phyloP scores from a whole-genome alignment of 306 rosid genomes.

The Quercus rubra region DNA sequence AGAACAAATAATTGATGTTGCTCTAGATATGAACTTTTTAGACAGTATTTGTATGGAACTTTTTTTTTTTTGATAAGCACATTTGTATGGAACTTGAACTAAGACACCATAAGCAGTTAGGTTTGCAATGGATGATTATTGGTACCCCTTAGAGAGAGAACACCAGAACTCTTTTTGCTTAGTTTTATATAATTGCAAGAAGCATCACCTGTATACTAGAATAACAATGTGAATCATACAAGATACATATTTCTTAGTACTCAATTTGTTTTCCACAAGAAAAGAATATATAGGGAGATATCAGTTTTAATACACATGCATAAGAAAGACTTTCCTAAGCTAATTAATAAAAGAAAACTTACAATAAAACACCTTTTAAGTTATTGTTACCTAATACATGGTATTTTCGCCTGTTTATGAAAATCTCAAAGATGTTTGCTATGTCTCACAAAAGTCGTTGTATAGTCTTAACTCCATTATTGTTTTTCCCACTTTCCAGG shows the following conservation, averaged over 20 bases:
- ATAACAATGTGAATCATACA: not conserved
- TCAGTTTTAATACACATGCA: not conserved
- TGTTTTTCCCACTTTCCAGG: conserved; percentile 50
- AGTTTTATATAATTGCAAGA: not conserved
- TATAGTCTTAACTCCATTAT: not conserved
- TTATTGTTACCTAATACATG: conserved; percentile 14
- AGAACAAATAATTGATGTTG: not conserved
- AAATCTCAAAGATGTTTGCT: conserved; percentile 5
- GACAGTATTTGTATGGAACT: not conserved
- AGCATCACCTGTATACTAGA: not conserved
- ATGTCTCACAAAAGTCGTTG: not conserved
- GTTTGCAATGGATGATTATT: too few species aligned
- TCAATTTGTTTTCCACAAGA: not conserved
- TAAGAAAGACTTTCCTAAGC: conserved; percentile 5
- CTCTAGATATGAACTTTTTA: not conserved
- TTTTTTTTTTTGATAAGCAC: not conserved
- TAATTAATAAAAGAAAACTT: conserved; percentile 1
- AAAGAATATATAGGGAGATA: not conserved
- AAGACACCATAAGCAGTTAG: not conserved
- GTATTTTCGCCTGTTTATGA: conserved; percentile 2
- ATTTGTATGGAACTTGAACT: not conserved
- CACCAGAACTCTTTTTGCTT: not conserved
- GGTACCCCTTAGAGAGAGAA: not conserved
- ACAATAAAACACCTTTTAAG: conserved; percentile 1
- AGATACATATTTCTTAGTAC: not conserved